Evolutionary conservation across 345 rosid genomes (phyloP).

Genomic region (sweet orange (Citrus sinensis)): DNA sequence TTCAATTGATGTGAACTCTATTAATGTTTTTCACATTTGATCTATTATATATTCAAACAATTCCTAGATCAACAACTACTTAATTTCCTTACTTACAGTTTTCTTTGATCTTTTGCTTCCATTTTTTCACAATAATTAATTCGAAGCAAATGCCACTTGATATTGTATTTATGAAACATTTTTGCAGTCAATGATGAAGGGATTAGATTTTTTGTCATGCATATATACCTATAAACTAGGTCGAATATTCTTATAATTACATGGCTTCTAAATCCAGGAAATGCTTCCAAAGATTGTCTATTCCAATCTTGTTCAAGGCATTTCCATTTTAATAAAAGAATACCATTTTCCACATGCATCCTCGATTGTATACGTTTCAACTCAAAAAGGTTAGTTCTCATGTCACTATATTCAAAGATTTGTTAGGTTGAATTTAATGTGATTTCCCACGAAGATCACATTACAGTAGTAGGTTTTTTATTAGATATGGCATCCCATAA

Average conservation of each 20-base stretch:
- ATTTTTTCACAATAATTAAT: not conserved
- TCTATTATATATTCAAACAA: not conserved
- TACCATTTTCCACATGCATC: not conserved
- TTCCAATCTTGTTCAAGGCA: not conserved
- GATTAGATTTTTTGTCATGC: not conserved
- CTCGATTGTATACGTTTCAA: not conserved
- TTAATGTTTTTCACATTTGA: not conserved
- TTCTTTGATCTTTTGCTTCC: too few species aligned
- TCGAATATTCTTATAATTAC: not conserved
- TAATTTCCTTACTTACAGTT: not conserved
- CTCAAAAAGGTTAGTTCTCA: not conserved
- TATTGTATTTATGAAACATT: not conserved
- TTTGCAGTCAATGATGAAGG: not conserved
- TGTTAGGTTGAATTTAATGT: not conserved
- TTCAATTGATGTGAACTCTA: not conserved
- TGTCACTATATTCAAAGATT: slow-evolving; percentile 9
- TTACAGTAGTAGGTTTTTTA: not conserved
- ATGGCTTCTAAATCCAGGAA: not conserved
- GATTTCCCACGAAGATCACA: not conserved
- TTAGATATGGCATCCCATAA: not conserved
- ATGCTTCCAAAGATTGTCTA: not conserved
- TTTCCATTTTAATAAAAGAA: not conserved
- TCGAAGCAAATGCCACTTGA: not conserved
- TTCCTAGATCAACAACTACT: not conserved
- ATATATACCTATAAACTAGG: not conserved